Conservation (phyloP, 148 eudicot genomes). For the Camellia japonica region DNA sequence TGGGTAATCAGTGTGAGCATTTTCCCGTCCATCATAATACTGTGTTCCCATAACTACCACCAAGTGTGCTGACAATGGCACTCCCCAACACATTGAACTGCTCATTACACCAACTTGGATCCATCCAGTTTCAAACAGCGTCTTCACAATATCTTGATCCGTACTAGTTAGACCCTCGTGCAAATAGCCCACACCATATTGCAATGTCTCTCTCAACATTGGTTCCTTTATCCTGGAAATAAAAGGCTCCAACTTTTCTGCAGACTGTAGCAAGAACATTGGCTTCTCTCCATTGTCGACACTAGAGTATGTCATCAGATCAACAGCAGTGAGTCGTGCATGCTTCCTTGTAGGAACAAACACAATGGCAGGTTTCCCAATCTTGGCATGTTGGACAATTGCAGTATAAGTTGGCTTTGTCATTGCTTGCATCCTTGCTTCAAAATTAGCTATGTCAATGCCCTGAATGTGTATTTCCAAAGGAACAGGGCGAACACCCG, state of each 20-base stretch:
- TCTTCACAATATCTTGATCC: slow-evolving; percentile 73
- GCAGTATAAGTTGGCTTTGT: slow-evolving; percentile 56
- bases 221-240: slow-evolving; percentile 51
- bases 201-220: slow-evolving; percentile 60
- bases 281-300: no score
- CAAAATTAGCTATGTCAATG: no score
- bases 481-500: slow-evolving; percentile 85
- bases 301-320: no score
- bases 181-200: slow-evolving; percentile 18
- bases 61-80: slow-evolving; percentile 73
- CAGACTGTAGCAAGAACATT: slow-evolving; percentile 49
- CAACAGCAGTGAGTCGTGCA: slow-evolving; percentile 43
- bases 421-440: slow-evolving; percentile 63
- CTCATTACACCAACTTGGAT: slow-evolving; percentile 75
- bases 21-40: slow-evolving; percentile 83
- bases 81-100: slow-evolving; percentile 47
- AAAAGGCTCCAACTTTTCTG: slow-evolving; percentile 56
- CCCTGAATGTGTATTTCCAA: slow-evolving; percentile 40
- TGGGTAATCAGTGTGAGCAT: slow-evolving; percentile 53
- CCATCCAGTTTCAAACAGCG: slow-evolving; percentile 76
- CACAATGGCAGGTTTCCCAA: slow-evolving; percentile 78
- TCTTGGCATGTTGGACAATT: slow-evolving; percentile 71
- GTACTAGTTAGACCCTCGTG: slow-evolving; percentile 66
- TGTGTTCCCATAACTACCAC: slow-evolving; percentile 96
- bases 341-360: slow-evolving; percentile 87